phyloP scores from a whole-genome alignment of 129 eudicot species.

The Chrysanthemum seticuspe region DNA sequence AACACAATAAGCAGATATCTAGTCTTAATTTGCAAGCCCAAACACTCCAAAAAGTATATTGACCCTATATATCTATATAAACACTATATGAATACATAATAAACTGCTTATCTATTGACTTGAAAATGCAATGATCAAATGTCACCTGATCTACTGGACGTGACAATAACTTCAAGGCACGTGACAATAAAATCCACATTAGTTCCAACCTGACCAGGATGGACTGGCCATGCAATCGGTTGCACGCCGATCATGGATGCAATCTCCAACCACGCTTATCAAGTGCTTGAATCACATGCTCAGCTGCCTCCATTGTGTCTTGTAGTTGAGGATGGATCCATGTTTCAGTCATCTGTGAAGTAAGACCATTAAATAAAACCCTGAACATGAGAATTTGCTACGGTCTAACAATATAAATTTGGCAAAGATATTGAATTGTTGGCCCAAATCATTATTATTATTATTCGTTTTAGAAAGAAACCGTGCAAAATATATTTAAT shows the following conservation, averaged over 20 bases:
- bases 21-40: too few relatives aligned
- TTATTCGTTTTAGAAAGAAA: too few relatives aligned
- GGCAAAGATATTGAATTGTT: too few relatives aligned
- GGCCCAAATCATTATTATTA: too few relatives aligned
- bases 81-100: neutral
- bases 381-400: neutral
- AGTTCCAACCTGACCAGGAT: neutral
- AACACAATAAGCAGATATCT: too few relatives aligned
- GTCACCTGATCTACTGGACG: neutral
- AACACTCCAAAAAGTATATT: too few relatives aligned
- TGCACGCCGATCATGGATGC: conserved; percentile 6
- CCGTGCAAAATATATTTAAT: too few relatives aligned
- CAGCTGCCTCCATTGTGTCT: conserved; percentile 33
- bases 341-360: conserved; percentile 10
- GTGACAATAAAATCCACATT: neutral
- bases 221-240: neutral
- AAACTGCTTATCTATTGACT: too few relatives aligned
- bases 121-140: neutral
- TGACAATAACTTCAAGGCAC: too few relatives aligned
- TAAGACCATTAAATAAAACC: conserved; percentile 6
- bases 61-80: too few relatives aligned
- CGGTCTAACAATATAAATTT: too few relatives aligned
- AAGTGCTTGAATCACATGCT: conserved; percentile 48
- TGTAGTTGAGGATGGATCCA: conserved; percentile 11
- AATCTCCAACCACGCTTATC: conserved; percentile 55